Base-by-base conservation (phyloP, 139 green algal species). In the Chlamydomonas incerta region DNA sequence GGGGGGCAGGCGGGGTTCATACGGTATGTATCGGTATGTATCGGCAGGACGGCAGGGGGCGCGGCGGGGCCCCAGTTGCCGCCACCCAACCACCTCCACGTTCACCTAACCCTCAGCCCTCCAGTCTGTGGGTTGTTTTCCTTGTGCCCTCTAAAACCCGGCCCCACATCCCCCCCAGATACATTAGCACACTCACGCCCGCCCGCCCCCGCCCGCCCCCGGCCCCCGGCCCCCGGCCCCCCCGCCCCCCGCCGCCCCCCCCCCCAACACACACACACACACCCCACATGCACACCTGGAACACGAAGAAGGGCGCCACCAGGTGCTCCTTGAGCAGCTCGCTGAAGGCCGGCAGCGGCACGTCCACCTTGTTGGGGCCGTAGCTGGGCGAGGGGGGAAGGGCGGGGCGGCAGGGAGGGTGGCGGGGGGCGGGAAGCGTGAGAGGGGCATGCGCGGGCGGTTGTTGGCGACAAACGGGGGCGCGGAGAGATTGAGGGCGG, bases 251-350 rank as follows among this genome's bases (percentile, higher is more conserved):
- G 18, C 29, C 63, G 18, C 67, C 67, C 33, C 67, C 31, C 14
- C 33, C 72, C 50, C 24, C 21, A 24, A 10, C 26, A 28, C 63
- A 24, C 46, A 74, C 20, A 34, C 67, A 72, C 15, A 72, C 31
- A 41, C 65, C 29, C 29, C 29, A 41, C 65, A 41, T 31, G 70
- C 34, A 34, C 55, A 71, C 93, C 92, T 99, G 97, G 89, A 97
- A 99, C 71, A 96, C 93, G 82, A 99, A 99, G 93, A 99, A 99
- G 2, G 97, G 97, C 63, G 96, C 98, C 72, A 98, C 71, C 81
- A 99, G 93, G 90, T 99, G 97, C 80, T 99, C 95, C 88, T 93
- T 91, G 15, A 99, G 91, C 69, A 99, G 88, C 20, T 90, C 82
- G 0, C 34, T 60, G 83, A 98, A 98, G 0, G 85, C 31, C 0